phyloP scores from a whole-genome alignment of 2,329 filamentous ascomycete genomes.

The Hypoxylon sp. region DNA sequence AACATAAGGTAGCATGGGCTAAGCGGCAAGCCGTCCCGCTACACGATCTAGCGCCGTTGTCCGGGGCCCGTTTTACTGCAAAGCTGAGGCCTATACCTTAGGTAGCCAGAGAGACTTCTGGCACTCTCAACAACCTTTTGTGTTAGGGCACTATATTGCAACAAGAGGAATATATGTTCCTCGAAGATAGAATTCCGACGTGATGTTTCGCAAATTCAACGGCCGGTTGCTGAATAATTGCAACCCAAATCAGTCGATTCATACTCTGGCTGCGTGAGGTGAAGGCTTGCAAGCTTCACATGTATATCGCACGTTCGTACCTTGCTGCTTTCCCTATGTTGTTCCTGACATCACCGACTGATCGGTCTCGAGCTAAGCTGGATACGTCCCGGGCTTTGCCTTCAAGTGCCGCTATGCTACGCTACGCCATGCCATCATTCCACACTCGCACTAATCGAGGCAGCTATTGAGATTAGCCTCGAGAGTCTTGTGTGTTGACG shows the following conservation, averaged over 20 bases:
- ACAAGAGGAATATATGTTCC: neutral
- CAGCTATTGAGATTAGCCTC: slow-evolving; percentile 15
- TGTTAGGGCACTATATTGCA: slow-evolving; percentile 9
- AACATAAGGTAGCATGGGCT: slow-evolving; percentile 30
- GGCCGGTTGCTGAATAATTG: neutral
- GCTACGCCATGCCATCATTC: slow-evolving; percentile 5
- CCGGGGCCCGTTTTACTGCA: slow-evolving; percentile 20
- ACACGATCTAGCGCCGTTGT: slow-evolving; percentile 27
- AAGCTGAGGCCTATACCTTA: slow-evolving; percentile 1
- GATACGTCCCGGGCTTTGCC: slow-evolving; percentile 19
- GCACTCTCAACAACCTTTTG: slow-evolving; percentile 1
- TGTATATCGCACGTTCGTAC: slow-evolving; percentile 30
- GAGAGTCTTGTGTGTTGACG: slow-evolving; percentile 17
- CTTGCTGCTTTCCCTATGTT: slow-evolving; percentile 40
- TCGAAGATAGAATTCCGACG: neutral
- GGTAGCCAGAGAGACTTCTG: slow-evolving; percentile 17
- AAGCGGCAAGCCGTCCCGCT: slow-evolving; percentile 38
- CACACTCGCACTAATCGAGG: slow-evolving; percentile 9
- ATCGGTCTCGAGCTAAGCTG: slow-evolving; percentile 33
- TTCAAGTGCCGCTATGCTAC: slow-evolving; percentile 32
- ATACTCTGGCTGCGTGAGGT: neutral
- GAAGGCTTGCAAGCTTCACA: slow-evolving; percentile 13
- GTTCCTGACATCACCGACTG: slow-evolving; percentile 42
- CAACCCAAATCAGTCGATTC: slow-evolving; percentile 2
- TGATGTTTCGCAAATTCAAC: neutral